Evolutionary conservation across 352 stramenopile species (phyloP).

Genomic region (Phytopythium ostracodes): DNA sequence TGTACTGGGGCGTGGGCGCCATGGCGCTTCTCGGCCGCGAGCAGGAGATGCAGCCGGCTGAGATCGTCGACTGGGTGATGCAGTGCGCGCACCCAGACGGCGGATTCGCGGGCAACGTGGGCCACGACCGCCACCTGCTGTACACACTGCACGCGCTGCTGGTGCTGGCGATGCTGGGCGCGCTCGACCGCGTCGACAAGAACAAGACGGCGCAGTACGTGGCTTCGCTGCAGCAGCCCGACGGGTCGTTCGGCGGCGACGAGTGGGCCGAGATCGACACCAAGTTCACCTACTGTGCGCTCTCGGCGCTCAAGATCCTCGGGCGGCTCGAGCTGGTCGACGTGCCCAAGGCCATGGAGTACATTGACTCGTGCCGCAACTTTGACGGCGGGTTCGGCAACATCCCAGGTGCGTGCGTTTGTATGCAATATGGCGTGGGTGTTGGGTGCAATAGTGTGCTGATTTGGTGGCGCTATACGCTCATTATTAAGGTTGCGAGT

Average conservation of each 20-base stretch:
- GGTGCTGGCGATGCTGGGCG: slow-evolving; percentile 93
- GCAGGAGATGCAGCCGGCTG: slow-evolving; percentile 70
- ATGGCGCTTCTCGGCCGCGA: slow-evolving; percentile 92
- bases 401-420: slow-evolving; percentile 40
- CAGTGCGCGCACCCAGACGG: slow-evolving; percentile 90
- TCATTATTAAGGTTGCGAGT: slow-evolving; percentile 87
- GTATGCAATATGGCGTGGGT: background rate
- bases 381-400: slow-evolving; percentile 94
- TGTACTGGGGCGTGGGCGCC: slow-evolving; percentile 98
- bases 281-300: slow-evolving; percentile 98
- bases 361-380: slow-evolving; percentile 96
- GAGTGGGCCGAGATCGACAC: slow-evolving; percentile 98
- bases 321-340: slow-evolving; percentile 85
- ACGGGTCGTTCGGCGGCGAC: slow-evolving; percentile 98
- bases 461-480: background rate
- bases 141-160: slow-evolving; percentile 98
- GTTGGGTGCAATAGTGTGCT: background rate
- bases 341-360: slow-evolving; percentile 86
- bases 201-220: slow-evolving; percentile 85
- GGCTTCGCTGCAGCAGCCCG: slow-evolving; percentile 89
- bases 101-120: slow-evolving; percentile 95
- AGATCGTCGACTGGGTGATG: slow-evolving; percentile 95
- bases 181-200: slow-evolving; percentile 75
- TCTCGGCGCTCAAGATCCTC: slow-evolving; percentile 94
- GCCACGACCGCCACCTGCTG: slow-evolving; percentile 96